Evolutionary conservation across 371 early-diverging fungal species (phyloP), one percentile per base, ranked within the genome.

Genomic region (Fennellomyces sp.): DNA sequence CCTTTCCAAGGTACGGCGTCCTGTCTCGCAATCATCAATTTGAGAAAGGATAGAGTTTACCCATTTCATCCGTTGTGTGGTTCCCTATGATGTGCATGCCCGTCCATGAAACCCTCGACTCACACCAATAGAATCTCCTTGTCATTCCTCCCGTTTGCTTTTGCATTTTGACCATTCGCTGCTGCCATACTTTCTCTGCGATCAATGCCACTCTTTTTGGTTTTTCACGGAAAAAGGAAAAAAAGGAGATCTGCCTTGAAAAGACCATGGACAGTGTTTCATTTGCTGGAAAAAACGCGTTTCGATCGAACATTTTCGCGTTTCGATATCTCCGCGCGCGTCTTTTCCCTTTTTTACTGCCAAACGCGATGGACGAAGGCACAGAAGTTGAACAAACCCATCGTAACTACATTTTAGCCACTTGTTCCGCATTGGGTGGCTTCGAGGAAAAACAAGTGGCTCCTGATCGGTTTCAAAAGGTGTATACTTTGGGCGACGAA

Each of bases 361-460:
- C 27, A 1, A 70, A 47, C 70, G 58, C n/a, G 77, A 78, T 62
- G 66, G 80, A 53, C 49, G 39, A 47, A n/a, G 42, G 36, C 23
- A 28, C 19, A 51, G 30, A 42, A 42, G 19, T 60, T 8, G 42
- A 61, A 27, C 61, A 55, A 23, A 45, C 45, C 45, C 45, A 55
- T 17, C 52, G 59, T 1, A 42, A 66, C 28, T 67, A 83, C 42
- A 72, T 93, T 29, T 73, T 94, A 8, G 89, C 90, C 19, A 86
- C 91, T 15, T 93, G 93, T 68, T 73, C 88, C 19, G 93, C 95
- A 3, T 78, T 94, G 19, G 95, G 95, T 45, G 92, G 91, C 41
- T 76, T 82, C 39, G 90, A 90, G 71, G 88, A 88, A 30, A 29
- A 61, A 3, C 74, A 72, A 6, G 54, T 56, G 3, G 64, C 68